Conservation (phyloP, 1,139 yeast species). For the Debaryomyces sp. region DNA sequence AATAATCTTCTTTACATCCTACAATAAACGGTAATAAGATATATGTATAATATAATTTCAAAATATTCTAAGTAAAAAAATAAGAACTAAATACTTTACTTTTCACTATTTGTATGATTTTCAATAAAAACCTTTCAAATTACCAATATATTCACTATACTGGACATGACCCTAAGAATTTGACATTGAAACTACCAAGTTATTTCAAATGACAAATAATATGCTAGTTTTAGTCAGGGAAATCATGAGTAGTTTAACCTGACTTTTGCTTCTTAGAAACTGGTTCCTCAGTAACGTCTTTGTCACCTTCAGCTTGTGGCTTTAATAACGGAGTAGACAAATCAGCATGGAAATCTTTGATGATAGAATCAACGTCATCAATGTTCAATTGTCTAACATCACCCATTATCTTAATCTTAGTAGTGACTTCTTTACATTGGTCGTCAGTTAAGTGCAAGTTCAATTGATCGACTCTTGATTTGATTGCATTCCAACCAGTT, state of each 20-base stretch:
- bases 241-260: slow-evolving; percentile 19
- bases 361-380: slow-evolving; percentile 96
- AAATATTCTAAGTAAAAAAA: not conserved
- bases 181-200: not conserved
- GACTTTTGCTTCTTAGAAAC: slow-evolving; percentile 39
- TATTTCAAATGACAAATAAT: slow-evolving; percentile 4
- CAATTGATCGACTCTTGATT: slow-evolving; percentile 96
- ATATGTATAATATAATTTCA: not conserved
- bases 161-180: not conserved
- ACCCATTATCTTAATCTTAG: slow-evolving; percentile 90
- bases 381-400: slow-evolving; percentile 93
- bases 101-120: not conserved
- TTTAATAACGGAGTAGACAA: slow-evolving; percentile 37
- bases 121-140: not conserved
- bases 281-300: slow-evolving; percentile 31
- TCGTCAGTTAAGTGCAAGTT: slow-evolving; percentile 87
- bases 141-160: not conserved
- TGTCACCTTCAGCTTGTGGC: slow-evolving; percentile 25
- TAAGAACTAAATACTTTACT: slow-evolving; percentile 1
- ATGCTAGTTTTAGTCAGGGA: slow-evolving; percentile 5
- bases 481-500: slow-evolving; percentile 99
- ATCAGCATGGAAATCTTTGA: slow-evolving; percentile 88
- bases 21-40: not conserved
- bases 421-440: slow-evolving; percentile 93
- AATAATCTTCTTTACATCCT: not conserved